A percentile compares a stretch with the other conserved stretches of the same genome.
Evolutionary conservation across 257 asterid species (phyloP).

Genomic region (Nicotiana otophora): DNA sequence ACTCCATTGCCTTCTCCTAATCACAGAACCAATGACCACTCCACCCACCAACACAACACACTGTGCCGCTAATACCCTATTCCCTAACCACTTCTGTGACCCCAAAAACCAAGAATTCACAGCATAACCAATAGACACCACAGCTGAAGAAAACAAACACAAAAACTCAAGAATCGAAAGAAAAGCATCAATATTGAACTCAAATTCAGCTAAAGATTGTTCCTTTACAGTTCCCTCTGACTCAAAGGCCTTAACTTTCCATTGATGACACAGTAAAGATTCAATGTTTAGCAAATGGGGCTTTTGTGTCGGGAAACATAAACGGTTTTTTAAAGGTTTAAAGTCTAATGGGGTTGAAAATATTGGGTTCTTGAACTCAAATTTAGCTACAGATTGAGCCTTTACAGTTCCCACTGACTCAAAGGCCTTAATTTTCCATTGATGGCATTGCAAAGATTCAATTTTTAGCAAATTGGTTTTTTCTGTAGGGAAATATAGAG

Average conservation of each 20-base stretch:
- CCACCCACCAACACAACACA: conserved; percentile 57
- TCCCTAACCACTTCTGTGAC: conserved; percentile 35
- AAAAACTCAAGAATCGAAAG: conserved; percentile 60
- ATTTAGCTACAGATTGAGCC: conserved; percentile 2
- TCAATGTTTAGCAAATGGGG: conserved; percentile 19
- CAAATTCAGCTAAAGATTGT: conserved; percentile 4
- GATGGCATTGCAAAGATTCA: conserved; percentile 14
- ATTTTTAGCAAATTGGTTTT: conserved; percentile 24
- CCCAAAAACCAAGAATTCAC: conserved; percentile 29
- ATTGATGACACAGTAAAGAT: conserved; percentile 14
- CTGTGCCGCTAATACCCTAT: conserved; percentile 54
- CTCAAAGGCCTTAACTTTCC: conserved; percentile 25
- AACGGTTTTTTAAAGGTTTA: conserved; percentile 25
- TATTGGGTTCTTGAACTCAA: conserved; percentile 4
- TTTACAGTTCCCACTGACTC: conserved; percentile 18
- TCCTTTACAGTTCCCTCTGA: conserved; percentile 22
- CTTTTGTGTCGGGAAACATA: conserved; percentile 14
- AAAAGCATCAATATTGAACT: conserved; percentile 44
- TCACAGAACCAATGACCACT: conserved; percentile 53
- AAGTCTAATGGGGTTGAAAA: conserved; percentile 4
- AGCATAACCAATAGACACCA: conserved; percentile 38
- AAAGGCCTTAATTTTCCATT: conserved; percentile 24
- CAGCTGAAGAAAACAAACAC: conserved; percentile 55
- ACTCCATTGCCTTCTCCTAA: conserved; percentile 83
- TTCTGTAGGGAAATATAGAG: conserved; percentile 11